Conservation (phyloP, 768 basidiomycete genomes). For the Asterophora parasitica region DNA sequence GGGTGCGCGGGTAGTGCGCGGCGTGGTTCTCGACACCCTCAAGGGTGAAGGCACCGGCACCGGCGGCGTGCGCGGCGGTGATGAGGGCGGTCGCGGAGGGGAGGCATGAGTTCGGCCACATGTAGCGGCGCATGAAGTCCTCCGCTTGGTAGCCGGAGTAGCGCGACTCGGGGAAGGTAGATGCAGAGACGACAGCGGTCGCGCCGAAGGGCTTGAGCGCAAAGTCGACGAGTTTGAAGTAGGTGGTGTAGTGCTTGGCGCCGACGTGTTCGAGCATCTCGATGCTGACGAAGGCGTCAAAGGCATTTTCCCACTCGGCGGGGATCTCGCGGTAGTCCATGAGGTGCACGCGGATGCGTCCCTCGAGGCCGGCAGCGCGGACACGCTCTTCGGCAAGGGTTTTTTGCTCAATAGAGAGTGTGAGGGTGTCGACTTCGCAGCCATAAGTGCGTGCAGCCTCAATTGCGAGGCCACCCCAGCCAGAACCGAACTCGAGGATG, state of each 20-base stretch:
- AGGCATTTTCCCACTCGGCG: slow-evolving; percentile 74
- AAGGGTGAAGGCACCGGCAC: slow-evolving; percentile 74
- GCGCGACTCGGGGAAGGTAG: slow-evolving; percentile 66
- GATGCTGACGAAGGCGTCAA: slow-evolving; percentile 72
- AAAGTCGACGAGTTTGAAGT: slow-evolving; percentile 74
- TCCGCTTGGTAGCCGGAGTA: slow-evolving; percentile 73
- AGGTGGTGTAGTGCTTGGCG: slow-evolving; percentile 55
- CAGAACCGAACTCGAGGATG: slow-evolving; percentile 85
- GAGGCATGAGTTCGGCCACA: slow-evolving; percentile 87
- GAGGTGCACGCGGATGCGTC: slow-evolving; percentile 77
- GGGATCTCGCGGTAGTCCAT: slow-evolving; percentile 89
- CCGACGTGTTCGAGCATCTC: slow-evolving; percentile 80
- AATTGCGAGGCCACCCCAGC: slow-evolving; percentile 93
- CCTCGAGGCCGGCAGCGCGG: slow-evolving; percentile 61
- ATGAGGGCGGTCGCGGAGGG: slow-evolving; percentile 83
- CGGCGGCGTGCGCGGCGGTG: slow-evolving; percentile 62
- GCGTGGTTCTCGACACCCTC: slow-evolving; percentile 84
- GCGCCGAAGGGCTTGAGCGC: slow-evolving; percentile 68
- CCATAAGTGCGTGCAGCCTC: slow-evolving; percentile 71
- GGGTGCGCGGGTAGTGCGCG: slow-evolving; percentile 84
- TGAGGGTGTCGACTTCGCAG: slow-evolving; percentile 87
- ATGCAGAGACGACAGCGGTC: slow-evolving; percentile 63
- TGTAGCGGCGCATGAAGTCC: slow-evolving; percentile 84
- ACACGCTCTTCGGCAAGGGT: slow-evolving; percentile 82
- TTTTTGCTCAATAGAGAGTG: slow-evolving; percentile 85